Base-by-base conservation (phyloP, 768 basidiomycete genomes). In the Psilocybe subaeruginosa region DNA sequence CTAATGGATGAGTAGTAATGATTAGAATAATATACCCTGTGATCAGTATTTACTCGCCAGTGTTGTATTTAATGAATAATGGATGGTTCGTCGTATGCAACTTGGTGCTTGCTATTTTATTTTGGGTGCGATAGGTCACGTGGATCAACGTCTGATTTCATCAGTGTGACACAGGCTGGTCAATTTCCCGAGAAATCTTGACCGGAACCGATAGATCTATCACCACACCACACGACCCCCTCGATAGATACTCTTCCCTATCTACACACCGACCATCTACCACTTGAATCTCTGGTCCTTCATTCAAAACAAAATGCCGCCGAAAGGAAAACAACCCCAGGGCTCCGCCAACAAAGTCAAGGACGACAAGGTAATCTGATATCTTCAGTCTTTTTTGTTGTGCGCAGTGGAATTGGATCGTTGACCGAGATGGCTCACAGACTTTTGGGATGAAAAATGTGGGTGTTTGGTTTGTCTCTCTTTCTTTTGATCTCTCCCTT, bases 381-480 rank as follows among this genome's bases (percentile, higher is more conserved):
- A 75, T 66, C 37, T 43, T 43, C 51, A 49, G 51, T 54, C 23
- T 23, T 23, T 23, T 23, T 23, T 23, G 23, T 61, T 57, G 51
- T 59, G 72, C 56, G 57, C 30, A 51, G 59, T 47, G 70, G 73
- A 61, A 76, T 70, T 62, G 51, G 62, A 60, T 61, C 56, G 64
- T 63, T 62, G 61, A 60, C 57, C 45, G 60, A 48, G 56, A 47
- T 58, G 35, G 45, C 61, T 61, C 61, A 57, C 64, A 93, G 92
- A 94, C 92, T 56, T 93, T 93, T 76, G 92, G 92, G 55, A 76
- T 93, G 85, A 93, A 93, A 82, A 93, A 93, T 75, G 92, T 23
- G 23, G 23, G 23, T 23, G 23, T 23, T 23, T 23, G 23, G 23
- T 92, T 63, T 66, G 88, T 80, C 52, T 33, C 29, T 35, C 31